Evolutionary conservation across 805 yeast species (phyloP).

Genomic region (Zygosaccharomyces gambellarensis): DNA sequence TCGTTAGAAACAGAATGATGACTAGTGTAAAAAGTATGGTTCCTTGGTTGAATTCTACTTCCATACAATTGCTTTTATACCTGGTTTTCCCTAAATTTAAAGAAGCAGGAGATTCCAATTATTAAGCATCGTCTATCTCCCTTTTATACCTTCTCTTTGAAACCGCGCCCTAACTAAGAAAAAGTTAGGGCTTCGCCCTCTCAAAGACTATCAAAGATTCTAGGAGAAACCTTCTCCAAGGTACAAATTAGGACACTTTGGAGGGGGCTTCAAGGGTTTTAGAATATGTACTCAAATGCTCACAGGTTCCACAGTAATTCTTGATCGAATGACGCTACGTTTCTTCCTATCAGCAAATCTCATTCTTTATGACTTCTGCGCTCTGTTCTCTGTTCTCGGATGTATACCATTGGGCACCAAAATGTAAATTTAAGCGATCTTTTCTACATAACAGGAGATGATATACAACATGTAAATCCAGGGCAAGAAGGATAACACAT

Average conservation of each 20-base stretch:
- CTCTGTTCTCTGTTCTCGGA: background rate
- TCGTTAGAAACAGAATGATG: slow-evolving; percentile 13
- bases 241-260: too few species aligned
- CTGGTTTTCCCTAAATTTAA: background rate
- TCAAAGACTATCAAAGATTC: background rate
- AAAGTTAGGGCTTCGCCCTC: background rate
- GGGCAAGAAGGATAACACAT: background rate
- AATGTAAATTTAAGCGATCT: background rate
- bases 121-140: background rate
- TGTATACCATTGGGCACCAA: background rate
- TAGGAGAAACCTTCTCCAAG: background rate
- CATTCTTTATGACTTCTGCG: background rate
- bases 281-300: background rate
- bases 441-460: background rate
- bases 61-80: background rate
- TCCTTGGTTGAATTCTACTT: slow-evolving; percentile 7
- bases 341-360: background rate
- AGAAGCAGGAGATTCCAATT: background rate
- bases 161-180: background rate
- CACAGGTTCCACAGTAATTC: too few species aligned
- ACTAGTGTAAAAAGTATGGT: slow-evolving; percentile 8
- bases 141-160: background rate
- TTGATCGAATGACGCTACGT: background rate
- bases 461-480: background rate
- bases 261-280: background rate